Evolutionary conservation across 1,284 basidiomycete genomes (phyloP), one percentile per base, ranked within the genome.

Genomic region (Sutorius eximius): DNA sequence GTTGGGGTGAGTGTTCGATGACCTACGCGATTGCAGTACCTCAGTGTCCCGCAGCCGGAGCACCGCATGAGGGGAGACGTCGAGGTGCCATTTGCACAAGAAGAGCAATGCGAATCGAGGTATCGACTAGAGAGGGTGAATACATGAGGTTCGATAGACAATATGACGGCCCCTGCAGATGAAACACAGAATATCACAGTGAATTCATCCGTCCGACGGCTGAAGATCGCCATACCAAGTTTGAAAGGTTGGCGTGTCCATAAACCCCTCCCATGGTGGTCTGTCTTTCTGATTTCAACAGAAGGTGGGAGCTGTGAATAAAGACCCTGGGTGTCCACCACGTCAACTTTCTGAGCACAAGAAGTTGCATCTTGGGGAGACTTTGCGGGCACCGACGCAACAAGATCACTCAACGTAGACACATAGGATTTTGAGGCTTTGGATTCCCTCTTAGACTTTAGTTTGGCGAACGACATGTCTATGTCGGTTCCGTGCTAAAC

Each of bases 1-100:
- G 9, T 42, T 41, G 22, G 2, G 15, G 12, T 3, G 13, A 43
- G 30, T 16, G 8, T 11, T 33, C 11, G 8, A 48, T 18, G 5
- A 63, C 70, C 55, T 60, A 93, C 92, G 10, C 76, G 61, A 47
- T 83, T 79, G 68, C 93, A 95, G 66, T 96, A 95, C 63, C 81
- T 78, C 3, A 90, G 65, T 0, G 74, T 72, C 45, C 80, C 82
- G 66, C 93, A 96, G 18, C 75, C 75, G 0, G 86, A 82, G 70
- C 93, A 95, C 46, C 88, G 77, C 63, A 82, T 85, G 55, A 89
- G 64, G 1, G 73, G 72, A 10, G 69, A 50, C 1, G 61, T 41
- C 1, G 69, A 60, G 15, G 75, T 62, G 2, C 73, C 65, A 1
- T 71, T 73, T 43, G 81, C 81, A 63, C 93, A 95, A 11, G 73